phyloP scores from a whole-genome alignment of 2,329 filamentous ascomycete species.

The Colletotrichum agaves region DNA sequence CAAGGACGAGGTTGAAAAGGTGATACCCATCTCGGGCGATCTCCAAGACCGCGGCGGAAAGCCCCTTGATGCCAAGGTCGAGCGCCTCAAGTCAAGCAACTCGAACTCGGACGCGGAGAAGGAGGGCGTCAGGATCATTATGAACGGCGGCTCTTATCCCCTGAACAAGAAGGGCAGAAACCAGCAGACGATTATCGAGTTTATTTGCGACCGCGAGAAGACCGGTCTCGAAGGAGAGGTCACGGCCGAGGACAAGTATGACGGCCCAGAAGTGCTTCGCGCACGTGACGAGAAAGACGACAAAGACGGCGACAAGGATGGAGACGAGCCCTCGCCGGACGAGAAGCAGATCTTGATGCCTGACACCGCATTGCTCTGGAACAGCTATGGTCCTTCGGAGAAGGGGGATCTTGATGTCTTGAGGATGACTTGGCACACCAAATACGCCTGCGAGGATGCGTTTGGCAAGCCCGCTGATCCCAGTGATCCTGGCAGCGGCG shows the following conservation, averaged over 20 bases:
- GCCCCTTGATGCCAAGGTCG: conserved; percentile 72
- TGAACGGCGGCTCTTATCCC: conserved; percentile 69
- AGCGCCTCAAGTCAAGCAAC: conserved; percentile 72
- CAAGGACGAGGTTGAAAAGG: conserved; percentile 62
- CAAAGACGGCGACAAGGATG: conserved; percentile 52
- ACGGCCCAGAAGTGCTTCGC: conserved; percentile 43
- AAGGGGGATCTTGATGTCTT: conserved; percentile 71
- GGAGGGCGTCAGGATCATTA: conserved; percentile 77
- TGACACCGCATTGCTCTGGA: conserved; percentile 76
- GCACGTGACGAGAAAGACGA: conserved; percentile 45
- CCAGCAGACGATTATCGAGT: conserved; percentile 85
- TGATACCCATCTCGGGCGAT: conserved; percentile 80
- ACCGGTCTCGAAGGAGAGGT: conserved; percentile 80
- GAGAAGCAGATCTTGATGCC: conserved; percentile 66
- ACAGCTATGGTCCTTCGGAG: conserved; percentile 73
- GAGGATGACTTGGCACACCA: conserved; percentile 85
- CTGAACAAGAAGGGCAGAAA: conserved; percentile 65
- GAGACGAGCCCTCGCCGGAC: conserved; percentile 45
- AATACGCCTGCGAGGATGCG: conserved; percentile 79
- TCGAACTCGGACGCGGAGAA: conserved; percentile 72
- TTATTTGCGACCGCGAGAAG: conserved; percentile 79
- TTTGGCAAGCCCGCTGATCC: conserved; percentile 44
- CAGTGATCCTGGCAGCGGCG: conserved; percentile 52
- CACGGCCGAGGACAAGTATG: conserved; percentile 65
- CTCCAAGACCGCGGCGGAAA: conserved; percentile 68